A percentile compares a stretch with the other conserved stretches of the same genome.
Conservation (phyloP, 345 rosid species). For the Rhodamnia argentea region DNA sequence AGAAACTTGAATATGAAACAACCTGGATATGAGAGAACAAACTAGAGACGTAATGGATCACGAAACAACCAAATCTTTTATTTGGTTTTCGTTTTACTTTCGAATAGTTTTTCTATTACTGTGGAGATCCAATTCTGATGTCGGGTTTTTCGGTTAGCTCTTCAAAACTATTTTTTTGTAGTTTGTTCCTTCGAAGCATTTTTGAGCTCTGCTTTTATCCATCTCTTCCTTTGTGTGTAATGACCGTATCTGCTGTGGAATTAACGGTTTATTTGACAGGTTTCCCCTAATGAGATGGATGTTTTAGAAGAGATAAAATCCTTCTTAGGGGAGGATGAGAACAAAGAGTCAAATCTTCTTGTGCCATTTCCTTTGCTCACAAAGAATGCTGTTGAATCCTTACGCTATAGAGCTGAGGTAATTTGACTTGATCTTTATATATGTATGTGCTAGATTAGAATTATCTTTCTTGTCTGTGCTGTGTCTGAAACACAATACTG, state of each 20-base stretch:
- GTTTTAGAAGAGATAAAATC: slow-evolving; percentile 67
- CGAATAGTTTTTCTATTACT: neutral
- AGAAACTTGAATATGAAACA: neutral
- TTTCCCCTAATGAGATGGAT: slow-evolving; percentile 74
- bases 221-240: neutral
- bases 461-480: neutral
- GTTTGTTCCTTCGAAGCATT: neutral
- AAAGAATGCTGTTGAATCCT: slow-evolving; percentile 71
- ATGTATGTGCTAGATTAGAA: neutral
- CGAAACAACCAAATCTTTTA: neutral
- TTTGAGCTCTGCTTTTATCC: neutral
- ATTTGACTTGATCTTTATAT: neutral
- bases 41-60: neutral
- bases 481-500: neutral
- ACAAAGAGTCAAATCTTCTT: slow-evolving; percentile 31
- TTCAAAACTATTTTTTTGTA: neutral
- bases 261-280: slow-evolving; percentile 25
- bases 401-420: slow-evolving; percentile 93
- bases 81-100: neutral
- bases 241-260: neutral
- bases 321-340: slow-evolving; percentile 50
- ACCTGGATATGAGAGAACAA: neutral
- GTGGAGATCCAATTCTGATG: neutral
- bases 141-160: neutral
- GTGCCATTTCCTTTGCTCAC: slow-evolving; percentile 60